phyloP scores from a whole-genome alignment of 768 basidiomycete genomes.

The Leccinum variicolor region DNA sequence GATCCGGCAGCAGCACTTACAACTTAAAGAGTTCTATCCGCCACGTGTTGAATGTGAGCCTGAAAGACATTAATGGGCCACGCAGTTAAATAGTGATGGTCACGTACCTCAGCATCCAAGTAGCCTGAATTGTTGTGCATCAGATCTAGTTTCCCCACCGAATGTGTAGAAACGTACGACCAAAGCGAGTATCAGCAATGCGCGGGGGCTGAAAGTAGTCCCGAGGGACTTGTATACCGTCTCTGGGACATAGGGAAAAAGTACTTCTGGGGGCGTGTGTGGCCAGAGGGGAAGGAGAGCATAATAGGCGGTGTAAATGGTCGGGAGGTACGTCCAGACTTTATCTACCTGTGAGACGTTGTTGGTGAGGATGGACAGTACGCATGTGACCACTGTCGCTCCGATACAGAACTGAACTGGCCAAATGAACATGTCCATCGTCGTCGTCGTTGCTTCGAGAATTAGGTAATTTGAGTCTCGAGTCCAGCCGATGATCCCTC shows the following conservation, averaged over 20 bases:
- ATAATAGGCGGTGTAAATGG: conserved; percentile 79
- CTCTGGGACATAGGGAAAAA: conserved; percentile 58
- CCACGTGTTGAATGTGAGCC: conserved; percentile 79
- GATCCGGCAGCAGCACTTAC: conserved; percentile 38
- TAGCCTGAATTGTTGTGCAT: conserved; percentile 24
- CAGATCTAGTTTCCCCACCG: not conserved
- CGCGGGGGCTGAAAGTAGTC: conserved; percentile 63
- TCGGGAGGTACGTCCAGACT: conserved; percentile 74
- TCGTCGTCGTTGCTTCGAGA: not conserved
- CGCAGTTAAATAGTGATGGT: conserved; percentile 2
- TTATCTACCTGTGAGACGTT: conserved; percentile 91
- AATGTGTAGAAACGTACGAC: conserved; percentile 39
- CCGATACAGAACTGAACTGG: conserved; percentile 60
- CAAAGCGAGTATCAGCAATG: conserved; percentile 70
- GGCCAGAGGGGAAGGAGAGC: conserved; percentile 70
- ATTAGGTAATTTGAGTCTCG: no score
- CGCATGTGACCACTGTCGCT: conserved; percentile 46
- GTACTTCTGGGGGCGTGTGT: conserved; percentile 28
- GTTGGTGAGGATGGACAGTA: conserved; percentile 62
- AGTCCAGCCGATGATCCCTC: not conserved
- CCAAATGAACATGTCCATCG: conserved; percentile 43
- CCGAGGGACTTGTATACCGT: conserved; percentile 31
- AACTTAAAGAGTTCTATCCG: conserved; percentile 76
- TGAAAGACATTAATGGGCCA: conserved; percentile 25
- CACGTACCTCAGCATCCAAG: conserved; percentile 62